Evolutionary conservation across 371 early-diverging fungal genomes (phyloP).

Genomic region (Homolaphlyctis polyrhiza): DNA sequence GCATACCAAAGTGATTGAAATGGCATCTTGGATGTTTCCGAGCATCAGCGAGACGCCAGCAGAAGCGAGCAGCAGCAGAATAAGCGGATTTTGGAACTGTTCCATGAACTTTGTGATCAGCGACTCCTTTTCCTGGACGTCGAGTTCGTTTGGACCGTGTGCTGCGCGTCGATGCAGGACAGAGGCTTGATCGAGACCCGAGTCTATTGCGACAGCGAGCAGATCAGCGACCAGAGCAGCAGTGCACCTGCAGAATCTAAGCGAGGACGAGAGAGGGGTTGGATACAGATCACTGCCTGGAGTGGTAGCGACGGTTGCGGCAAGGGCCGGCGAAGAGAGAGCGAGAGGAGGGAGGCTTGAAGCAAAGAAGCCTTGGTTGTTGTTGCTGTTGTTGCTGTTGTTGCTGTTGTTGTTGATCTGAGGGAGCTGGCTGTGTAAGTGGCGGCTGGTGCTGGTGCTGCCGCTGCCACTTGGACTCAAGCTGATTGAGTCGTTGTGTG

Average conservation of each 20-base stretch:
- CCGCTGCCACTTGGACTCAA: too few species aligned
- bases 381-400: too few species aligned
- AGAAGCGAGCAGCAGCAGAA: constrained; percentile 81
- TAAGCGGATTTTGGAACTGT: constrained; percentile 77
- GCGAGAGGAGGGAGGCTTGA: too few species aligned
- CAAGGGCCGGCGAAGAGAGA: too few species aligned
- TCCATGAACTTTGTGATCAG: constrained; percentile 65
- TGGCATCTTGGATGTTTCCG: constrained; percentile 89
- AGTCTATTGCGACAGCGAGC: neutral
- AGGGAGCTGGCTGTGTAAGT: too few species aligned
- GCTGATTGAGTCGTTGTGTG: too few species aligned
- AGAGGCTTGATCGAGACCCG: constrained; percentile 13
- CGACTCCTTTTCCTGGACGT: constrained; percentile 56
- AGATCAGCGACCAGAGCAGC: neutral
- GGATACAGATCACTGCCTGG: too few species aligned
- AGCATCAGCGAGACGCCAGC: constrained; percentile 78
- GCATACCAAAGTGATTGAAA: constrained; percentile 84
- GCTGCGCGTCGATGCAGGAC: constrained; percentile 14
- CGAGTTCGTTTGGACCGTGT: constrained; percentile 54
- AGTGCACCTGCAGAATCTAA: neutral
- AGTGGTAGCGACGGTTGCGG: too few species aligned
- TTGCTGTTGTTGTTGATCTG: too few species aligned
- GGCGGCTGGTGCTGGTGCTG: too few species aligned
- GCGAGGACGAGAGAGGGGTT: neutral
- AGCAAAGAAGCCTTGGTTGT: too few species aligned